phyloP scores from a whole-genome alignment of 768 basidiomycete species.

The Psilocybe cubensis region DNA sequence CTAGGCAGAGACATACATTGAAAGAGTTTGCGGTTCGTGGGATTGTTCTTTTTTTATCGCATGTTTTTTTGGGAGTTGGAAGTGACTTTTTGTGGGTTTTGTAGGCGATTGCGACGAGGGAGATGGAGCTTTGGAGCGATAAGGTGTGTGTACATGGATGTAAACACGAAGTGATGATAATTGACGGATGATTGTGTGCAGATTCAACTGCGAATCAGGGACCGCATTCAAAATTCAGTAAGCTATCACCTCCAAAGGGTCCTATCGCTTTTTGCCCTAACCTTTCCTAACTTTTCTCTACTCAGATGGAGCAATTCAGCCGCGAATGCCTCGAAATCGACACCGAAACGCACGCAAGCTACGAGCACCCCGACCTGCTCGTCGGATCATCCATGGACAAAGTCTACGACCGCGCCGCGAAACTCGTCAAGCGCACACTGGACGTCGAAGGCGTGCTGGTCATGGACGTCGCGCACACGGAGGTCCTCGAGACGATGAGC shows the following conservation, averaged over 20 bases:
- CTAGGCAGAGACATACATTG: slow-evolving; percentile 86
- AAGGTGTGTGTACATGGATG: slow-evolving; percentile 53
- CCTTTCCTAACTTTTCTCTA: not conserved
- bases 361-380: slow-evolving; percentile 36
- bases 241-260: slow-evolving; percentile 23
- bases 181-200: slow-evolving; percentile 24
- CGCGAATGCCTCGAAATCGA: slow-evolving; percentile 95
- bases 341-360: slow-evolving; percentile 47
- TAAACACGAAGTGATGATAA: not conserved
- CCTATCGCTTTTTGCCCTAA: not conserved
- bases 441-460: slow-evolving; percentile 93
- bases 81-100: not conserved
- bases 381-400: slow-evolving; percentile 72
- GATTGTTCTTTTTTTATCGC: not conserved
- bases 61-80: slow-evolving; percentile 3
- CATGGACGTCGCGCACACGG: slow-evolving; percentile 90
- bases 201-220: slow-evolving; percentile 90
- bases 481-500: slow-evolving; percentile 75
- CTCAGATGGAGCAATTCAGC: slow-evolving; percentile 92
- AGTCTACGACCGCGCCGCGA: slow-evolving; percentile 89
- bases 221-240: slow-evolving; percentile 89
- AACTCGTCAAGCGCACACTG: slow-evolving; percentile 85
- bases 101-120: slow-evolving; percentile 86
- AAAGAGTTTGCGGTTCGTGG: slow-evolving; percentile 82
- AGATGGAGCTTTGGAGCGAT: slow-evolving; percentile 95